A percentile compares a stretch with the other conserved stretches of the same genome.
phyloP scores from a whole-genome alignment of 352 stramenopile species.

The Phytophthora tubulina region DNA sequence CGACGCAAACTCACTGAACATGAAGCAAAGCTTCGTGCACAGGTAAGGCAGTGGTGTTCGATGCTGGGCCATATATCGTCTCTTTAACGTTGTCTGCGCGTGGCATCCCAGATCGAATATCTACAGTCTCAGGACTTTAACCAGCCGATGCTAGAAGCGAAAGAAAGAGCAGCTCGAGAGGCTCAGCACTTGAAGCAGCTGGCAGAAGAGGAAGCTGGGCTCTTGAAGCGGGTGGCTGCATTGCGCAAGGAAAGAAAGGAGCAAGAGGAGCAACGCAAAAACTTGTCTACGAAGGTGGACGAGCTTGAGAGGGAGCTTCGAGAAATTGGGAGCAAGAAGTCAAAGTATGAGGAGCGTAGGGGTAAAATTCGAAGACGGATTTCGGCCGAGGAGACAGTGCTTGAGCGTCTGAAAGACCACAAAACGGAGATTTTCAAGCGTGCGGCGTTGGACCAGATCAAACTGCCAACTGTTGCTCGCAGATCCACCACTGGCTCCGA shows the following conservation, averaged over 20 bases:
- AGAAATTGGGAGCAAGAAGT: slow-evolving; percentile 66
- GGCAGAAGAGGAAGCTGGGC: slow-evolving; percentile 52
- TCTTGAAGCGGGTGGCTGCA: slow-evolving; percentile 57
- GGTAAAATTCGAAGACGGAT: slow-evolving; percentile 87
- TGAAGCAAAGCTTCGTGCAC: slow-evolving; percentile 83
- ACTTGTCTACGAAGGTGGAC: slow-evolving; percentile 52
- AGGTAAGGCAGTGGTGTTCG: slow-evolving; percentile 49
- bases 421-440: slow-evolving; percentile 96
- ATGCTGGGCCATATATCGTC: neutral
- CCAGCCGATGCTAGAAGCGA: slow-evolving; percentile 51
- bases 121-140: slow-evolving; percentile 76
- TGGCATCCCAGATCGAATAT: slow-evolving; percentile 60
- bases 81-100: slow-evolving; percentile 17
- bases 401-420: slow-evolving; percentile 94
- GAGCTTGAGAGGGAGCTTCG: slow-evolving; percentile 75
- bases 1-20: slow-evolving; percentile 81
- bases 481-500: slow-evolving; percentile 40
- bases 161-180: slow-evolving; percentile 58
- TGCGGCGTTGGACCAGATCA: slow-evolving; percentile 95
- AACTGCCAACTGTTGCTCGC: slow-evolving; percentile 74
- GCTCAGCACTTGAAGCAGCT: slow-evolving; percentile 65
- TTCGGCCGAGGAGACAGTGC: slow-evolving; percentile 86
- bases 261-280: slow-evolving; percentile 51
- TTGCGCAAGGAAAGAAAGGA: slow-evolving; percentile 86
- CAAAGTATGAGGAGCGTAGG: slow-evolving; percentile 73